A percentile compares a stretch with the other conserved stretches of the same genome.
Evolutionary conservation across 805 yeast genomes (phyloP).

Genomic region (Sugiyamaella mastotermitis): DNA sequence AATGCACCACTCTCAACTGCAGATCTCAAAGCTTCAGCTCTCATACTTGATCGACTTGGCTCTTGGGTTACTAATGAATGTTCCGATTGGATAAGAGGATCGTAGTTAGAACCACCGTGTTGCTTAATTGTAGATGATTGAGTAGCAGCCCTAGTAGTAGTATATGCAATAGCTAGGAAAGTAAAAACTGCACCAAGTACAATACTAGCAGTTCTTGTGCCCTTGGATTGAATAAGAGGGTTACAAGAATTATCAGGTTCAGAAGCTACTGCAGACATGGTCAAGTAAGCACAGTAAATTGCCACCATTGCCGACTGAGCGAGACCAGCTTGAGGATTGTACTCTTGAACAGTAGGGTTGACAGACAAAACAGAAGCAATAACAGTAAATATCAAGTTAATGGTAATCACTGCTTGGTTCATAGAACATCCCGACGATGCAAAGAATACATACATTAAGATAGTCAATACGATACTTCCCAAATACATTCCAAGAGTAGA

Average conservation of each 20-base stretch:
- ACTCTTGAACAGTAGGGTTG: slow-evolving; percentile 80
- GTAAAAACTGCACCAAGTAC: slow-evolving; percentile 91
- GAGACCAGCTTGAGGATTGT: slow-evolving; percentile 90
- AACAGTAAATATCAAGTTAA: slow-evolving; percentile 63
- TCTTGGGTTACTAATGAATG: slow-evolving; percentile 37
- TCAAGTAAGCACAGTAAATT: slow-evolving; percentile 83
- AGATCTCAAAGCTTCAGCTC: slow-evolving; percentile 81
- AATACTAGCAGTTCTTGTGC: slow-evolving; percentile 84
- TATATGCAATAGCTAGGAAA: slow-evolving; percentile 90
- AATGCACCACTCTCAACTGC: slow-evolving; percentile 96
- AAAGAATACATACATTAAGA: slow-evolving; percentile 76
- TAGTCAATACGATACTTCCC: slow-evolving; percentile 64
- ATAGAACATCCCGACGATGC: slow-evolving; percentile 76
- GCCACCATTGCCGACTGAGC: slow-evolving; percentile 97
- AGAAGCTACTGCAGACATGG: slow-evolving; percentile 87
- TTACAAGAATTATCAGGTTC: slow-evolving; percentile 97
- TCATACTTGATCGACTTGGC: slow-evolving; percentile 65
- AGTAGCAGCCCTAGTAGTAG: slow-evolving; percentile 95
- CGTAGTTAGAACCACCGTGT: slow-evolving; percentile 27
- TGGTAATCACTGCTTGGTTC: slow-evolving; percentile 80
- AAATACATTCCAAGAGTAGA: slow-evolving; percentile 85
- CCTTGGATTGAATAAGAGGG: slow-evolving; percentile 82
- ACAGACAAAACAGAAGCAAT: slow-evolving; percentile 66
- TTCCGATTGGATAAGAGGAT: slow-evolving; percentile 37
- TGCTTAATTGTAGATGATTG: slow-evolving; percentile 49